These are phyloP conservation scores for Calonectria pseudoturangicola DNA, from an alignment of 2,329 filamentous ascomycete genomes.

Conservation along the genomic window DNA sequence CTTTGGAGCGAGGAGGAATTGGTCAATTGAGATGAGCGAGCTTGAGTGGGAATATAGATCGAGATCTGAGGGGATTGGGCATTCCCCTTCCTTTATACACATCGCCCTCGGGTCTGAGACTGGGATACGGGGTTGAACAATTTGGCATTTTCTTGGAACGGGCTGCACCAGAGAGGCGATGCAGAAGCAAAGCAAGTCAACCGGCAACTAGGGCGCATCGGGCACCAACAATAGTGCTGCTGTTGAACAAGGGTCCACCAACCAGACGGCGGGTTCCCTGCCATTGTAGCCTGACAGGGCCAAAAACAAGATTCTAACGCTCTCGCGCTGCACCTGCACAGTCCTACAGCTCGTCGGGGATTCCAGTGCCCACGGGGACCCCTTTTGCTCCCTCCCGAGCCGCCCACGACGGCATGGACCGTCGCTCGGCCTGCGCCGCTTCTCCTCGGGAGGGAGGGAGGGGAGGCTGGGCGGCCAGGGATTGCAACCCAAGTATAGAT, in stretches of 20 bases:
- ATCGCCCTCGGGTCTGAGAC: not conserved
- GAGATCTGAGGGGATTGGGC: not conserved
- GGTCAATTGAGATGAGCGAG: not conserved
- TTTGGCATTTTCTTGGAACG: constrained; percentile 7
- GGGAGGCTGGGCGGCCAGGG: not conserved
- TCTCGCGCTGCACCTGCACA: not conserved
- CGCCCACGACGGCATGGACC: not conserved
- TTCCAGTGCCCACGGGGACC: not conserved
- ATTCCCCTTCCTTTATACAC: constrained; percentile 4
- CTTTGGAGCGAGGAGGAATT: constrained; percentile 4
- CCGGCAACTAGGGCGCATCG: constrained; percentile 14
- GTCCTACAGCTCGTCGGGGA: not conserved
- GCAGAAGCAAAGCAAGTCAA: constrained; percentile 18
- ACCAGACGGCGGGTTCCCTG: constrained; percentile 24
- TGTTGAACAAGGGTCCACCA: constrained; percentile 27
- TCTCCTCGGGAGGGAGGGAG: not conserved
- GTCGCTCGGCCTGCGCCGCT: constrained; percentile 2
- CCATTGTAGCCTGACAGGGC: constrained; percentile 10
- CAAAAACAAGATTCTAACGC: constrained; percentile 28
- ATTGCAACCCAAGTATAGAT: constrained; percentile 14
- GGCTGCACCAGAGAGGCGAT: constrained; percentile 17
- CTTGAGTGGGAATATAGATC: not conserved
- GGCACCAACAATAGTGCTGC: constrained; percentile 29
- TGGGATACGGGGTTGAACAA: constrained; percentile 24
- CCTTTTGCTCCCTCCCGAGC: not conserved